Percentiles rank a stretch among this genome's conserved stretches.
Evolutionary conservation across 805 yeast genomes (phyloP).

Genomic region (Candida andamanensis): DNA sequence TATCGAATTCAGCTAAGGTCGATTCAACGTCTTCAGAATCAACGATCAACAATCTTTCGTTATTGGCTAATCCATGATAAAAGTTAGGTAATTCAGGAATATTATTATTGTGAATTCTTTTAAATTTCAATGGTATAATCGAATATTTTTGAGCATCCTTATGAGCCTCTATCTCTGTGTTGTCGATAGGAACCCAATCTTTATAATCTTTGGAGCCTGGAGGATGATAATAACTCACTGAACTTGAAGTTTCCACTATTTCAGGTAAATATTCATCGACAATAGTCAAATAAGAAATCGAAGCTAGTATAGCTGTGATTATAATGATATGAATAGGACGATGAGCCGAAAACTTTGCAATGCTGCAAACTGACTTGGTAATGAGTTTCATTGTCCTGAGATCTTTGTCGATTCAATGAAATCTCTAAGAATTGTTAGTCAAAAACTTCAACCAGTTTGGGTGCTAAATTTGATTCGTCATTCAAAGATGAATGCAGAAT

Average conservation of each 20-base stretch:
- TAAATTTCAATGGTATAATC: slow-evolving; percentile 56
- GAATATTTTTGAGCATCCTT: slow-evolving; percentile 43
- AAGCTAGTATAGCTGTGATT: slow-evolving; percentile 64
- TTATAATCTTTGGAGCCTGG: slow-evolving; percentile 27
- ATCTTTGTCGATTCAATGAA: no score
- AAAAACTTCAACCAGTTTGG: no score
- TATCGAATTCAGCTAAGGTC: slow-evolving; percentile 19
- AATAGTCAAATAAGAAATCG: slow-evolving; percentile 72
- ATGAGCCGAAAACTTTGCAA: slow-evolving; percentile 62
- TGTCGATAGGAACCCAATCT: slow-evolving; percentile 48
- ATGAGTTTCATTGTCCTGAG: no score
- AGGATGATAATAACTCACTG: slow-evolving; percentile 30
- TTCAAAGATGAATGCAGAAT: no score
- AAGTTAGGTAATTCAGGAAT: slow-evolving; percentile 40
- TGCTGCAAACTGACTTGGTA: slow-evolving; percentile 46
- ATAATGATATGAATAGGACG: slow-evolving; percentile 86
- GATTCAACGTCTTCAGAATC: slow-evolving; percentile 22
- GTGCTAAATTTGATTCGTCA: no score
- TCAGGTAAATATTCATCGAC: slow-evolving; percentile 61
- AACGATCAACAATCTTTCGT: slow-evolving; percentile 40
- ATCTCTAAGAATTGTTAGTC: no score
- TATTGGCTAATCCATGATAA: slow-evolving; percentile 34
- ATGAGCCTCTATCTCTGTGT: slow-evolving; percentile 23
- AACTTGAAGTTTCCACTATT: slow-evolving; percentile 23
- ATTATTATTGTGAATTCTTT: slow-evolving; percentile 34